phyloP scores from a whole-genome alignment of 2,329 filamentous ascomycete species.

The Colletotrichum spinosum region DNA sequence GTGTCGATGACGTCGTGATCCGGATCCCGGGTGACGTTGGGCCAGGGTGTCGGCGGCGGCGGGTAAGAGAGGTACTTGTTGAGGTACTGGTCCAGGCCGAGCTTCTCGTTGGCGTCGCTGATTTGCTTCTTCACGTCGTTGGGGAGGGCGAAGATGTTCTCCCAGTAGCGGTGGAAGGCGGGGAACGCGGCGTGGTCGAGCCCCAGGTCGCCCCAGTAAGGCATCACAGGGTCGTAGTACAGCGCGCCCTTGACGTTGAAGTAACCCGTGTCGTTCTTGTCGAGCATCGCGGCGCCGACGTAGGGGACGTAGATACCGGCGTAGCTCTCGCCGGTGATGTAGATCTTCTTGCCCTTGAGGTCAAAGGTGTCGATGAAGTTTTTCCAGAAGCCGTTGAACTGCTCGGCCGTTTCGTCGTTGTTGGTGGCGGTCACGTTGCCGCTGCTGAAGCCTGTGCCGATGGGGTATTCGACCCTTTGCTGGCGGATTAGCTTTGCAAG shows the following conservation, averaged over 20 bases:
- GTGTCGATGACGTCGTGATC: conserved; percentile 68
- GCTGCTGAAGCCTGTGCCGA: conserved; percentile 96
- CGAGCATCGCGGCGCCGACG: conserved; percentile 87
- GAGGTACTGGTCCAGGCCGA: conserved; percentile 72
- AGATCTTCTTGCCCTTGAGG: conserved; percentile 88
- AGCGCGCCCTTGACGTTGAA: conserved; percentile 75
- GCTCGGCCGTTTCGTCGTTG: conserved; percentile 88
- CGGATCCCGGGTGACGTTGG: conserved; percentile 55
- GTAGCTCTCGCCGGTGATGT: conserved; percentile 95
- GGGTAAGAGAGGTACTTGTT: conserved; percentile 75
- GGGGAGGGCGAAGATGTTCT: conserved; percentile 72
- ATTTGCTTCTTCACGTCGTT: conserved; percentile 65
- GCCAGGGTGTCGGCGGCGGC: conserved; percentile 62
- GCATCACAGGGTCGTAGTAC: conserved; percentile 59
- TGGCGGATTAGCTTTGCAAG: not conserved
- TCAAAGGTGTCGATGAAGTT: conserved; percentile 90
- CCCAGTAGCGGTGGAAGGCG: conserved; percentile 71
- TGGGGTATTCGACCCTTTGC: conserved; percentile 83
- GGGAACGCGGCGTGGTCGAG: conserved; percentile 58
- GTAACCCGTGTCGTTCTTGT: conserved; percentile 81
- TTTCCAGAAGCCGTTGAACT: conserved; percentile 89
- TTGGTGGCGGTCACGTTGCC: conserved; percentile 87
- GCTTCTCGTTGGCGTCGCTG: conserved; percentile 63
- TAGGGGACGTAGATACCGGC: conserved; percentile 98
- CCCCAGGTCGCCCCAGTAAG: conserved; percentile 35